Base-by-base conservation (phyloP, 108 stramenopile species). In the Cyclotella sp. region DNA sequence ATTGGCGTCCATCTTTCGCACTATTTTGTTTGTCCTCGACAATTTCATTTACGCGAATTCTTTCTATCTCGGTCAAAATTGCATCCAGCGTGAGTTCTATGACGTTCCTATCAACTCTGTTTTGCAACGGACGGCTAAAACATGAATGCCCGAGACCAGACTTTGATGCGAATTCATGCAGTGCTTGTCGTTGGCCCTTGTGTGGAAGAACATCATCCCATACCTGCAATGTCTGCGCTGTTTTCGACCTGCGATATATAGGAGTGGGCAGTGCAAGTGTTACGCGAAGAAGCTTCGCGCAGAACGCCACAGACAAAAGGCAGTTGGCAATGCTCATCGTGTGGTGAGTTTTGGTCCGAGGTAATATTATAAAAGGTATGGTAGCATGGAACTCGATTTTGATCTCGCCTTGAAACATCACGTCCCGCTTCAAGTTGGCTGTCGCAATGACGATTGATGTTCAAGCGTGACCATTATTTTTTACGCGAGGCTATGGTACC, bases 41-140 rank as follows among this genome's bases (percentile, higher is more conserved):
- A 9, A 1, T 16, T 0, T 34, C 7, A 10, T 18, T 40, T 51
- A 51, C 24, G 9, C 19, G 0, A 24, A 22, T 29, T 0, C 22
- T 45, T 29, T 84, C 84, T 16, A 87, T 74, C 59, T 85, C 78
- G 4, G 70, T 57, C 28, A 87, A 71, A 43, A 87, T 85, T 34
- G 64, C 64, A 82, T 84, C 82, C 39, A 87, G 46, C 18, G 78
- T 77, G 3, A 53, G 69, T 27, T 85, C 87, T 24, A 87, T 83
- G 15, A 62, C 42, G 45, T 81, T 84, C 16, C 51, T 27, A 7
- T 18, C 30, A 0, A 59, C 43, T 29, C 29, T 60, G 27, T 77
- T 59, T 24, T 9, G 16, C 13, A 84, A 39, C 16, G 86, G 82
- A 0, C 84, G 70, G 28, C 58, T 40, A 52, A 87, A 85, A 41